phyloP scores from a whole-genome alignment of 2,329 filamentous ascomycete genomes.

The Bipolaris oryzae region DNA sequence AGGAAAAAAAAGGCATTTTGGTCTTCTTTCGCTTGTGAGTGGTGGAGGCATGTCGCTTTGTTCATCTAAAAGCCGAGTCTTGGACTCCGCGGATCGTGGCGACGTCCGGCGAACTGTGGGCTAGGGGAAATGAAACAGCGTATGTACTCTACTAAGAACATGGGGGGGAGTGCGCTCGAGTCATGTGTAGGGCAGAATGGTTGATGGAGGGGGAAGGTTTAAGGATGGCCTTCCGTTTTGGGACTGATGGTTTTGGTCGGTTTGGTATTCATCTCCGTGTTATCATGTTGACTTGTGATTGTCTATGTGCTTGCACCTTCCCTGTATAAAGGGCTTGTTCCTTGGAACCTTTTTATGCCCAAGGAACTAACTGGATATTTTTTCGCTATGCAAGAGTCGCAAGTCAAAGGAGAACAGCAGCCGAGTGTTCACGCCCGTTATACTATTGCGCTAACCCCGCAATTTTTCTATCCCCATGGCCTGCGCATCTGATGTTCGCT shows the following conservation, averaged over 20 bases:
- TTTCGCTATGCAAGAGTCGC: background rate
- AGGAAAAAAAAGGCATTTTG: background rate
- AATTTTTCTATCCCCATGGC: slow-evolving; percentile 6
- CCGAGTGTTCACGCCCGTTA: background rate
- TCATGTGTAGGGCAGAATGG: no score
- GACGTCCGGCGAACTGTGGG: background rate
- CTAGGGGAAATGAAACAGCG: no score
- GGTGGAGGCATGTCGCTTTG: slow-evolving; percentile 2
- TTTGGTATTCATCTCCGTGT: background rate
- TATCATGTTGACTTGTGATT: background rate
- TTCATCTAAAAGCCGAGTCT: background rate
- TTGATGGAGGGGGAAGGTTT: no score
- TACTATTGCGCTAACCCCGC: slow-evolving; percentile 14
- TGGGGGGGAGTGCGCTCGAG: no score
- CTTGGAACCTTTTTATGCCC: background rate
- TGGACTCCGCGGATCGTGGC: slow-evolving; percentile 8
- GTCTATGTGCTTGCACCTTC: no score
- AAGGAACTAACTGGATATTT: background rate
- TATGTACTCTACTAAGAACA: no score
- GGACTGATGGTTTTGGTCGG: background rate
- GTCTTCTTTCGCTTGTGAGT: slow-evolving; percentile 9
- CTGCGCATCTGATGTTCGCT: slow-evolving; percentile 16
- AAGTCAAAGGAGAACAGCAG: background rate
- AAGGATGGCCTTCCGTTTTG: no score
- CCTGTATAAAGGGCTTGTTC: no score